A percentile compares a stretch with the other conserved stretches of the same genome.
These are phyloP conservation scores for Metschnikowia colocasiae DNA, from an alignment of 805 yeast species.

Conservation along the genomic window DNA sequence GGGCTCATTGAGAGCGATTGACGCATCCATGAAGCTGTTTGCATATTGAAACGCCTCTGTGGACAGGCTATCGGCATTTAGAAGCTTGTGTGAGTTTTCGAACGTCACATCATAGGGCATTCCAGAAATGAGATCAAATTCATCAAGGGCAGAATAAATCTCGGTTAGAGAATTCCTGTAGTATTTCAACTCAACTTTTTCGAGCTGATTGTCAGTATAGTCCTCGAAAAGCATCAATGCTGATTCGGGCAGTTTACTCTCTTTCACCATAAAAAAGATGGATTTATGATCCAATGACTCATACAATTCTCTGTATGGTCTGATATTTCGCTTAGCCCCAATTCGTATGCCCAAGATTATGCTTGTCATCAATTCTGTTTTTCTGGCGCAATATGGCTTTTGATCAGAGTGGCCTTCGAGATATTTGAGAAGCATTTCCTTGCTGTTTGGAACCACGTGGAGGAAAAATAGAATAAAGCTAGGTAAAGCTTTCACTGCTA, in stretches of 20 bases:
- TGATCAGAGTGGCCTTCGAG: not conserved
- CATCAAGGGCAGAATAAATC: conserved; percentile 54
- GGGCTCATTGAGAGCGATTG: conserved; percentile 15
- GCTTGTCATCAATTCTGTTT: conserved; percentile 19
- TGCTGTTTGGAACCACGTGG: conserved; percentile 3
- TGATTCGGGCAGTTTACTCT: conserved; percentile 35
- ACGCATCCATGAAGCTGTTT: conserved; percentile 55
- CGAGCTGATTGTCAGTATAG: conserved; percentile 7
- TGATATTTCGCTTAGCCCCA: conserved; percentile 31
- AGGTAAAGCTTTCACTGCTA: conserved; percentile 26
- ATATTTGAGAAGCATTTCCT: not conserved
- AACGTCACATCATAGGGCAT: conserved; percentile 57
- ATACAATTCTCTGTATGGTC: conserved; percentile 28
- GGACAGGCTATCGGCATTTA: conserved; percentile 28
- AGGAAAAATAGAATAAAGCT: conserved; percentile 25
- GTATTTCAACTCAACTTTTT: not conserved
- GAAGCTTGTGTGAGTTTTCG: conserved; percentile 44
- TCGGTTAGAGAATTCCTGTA: conserved; percentile 10
- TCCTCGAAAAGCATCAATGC: conserved; percentile 51
- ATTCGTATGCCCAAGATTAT: conserved; percentile 35
- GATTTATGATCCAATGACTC: conserved; percentile 24
- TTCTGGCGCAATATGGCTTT: conserved; percentile 2
- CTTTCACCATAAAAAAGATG: conserved; percentile 31
- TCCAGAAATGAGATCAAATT: conserved; percentile 62
- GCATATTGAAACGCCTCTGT: conserved; percentile 47